These are phyloP conservation scores for Balakata baccata DNA, from an alignment of 345 rosid genomes.

Conservation along the genomic window DNA sequence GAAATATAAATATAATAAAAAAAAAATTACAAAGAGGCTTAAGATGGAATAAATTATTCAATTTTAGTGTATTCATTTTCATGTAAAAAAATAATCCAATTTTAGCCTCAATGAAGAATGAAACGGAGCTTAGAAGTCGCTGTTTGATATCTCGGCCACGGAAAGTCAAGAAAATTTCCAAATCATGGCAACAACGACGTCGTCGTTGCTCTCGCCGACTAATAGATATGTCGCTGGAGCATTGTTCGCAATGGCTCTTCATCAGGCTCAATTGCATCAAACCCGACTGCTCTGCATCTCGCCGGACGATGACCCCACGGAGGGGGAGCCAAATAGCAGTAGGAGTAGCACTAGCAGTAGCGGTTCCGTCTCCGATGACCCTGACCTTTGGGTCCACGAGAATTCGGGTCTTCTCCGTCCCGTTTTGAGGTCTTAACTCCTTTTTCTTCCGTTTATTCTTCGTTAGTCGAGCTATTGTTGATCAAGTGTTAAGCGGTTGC, in stretches of 20 bases:
- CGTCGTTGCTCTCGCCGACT: constrained; percentile 57
- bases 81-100: no score
- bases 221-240: constrained; percentile 82
- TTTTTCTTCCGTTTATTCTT: neutral
- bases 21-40: no score
- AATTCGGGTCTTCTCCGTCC: constrained; percentile 75
- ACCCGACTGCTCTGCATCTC: constrained; percentile 58
- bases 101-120: no score
- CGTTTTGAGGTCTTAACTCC: constrained; percentile 56
- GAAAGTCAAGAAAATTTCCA: neutral
- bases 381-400: constrained; percentile 78
- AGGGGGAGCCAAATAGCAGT: constrained; percentile 41
- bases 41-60: no score
- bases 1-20: no score
- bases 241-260: constrained; percentile 68
- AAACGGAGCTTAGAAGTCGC: neutral
- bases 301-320: constrained; percentile 24
- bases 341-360: constrained; percentile 49
- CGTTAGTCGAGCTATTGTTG: neutral
- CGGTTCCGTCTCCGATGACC: constrained; percentile 79
- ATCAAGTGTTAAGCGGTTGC: neutral
- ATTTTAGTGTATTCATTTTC: no score
- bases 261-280: constrained; percentile 90
- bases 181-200: constrained; percentile 30
- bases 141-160: neutral